These are phyloP conservation scores for Ogataea nitratoaversa DNA, from an alignment of 805 yeast genomes.

Conservation along the genomic window DNA sequence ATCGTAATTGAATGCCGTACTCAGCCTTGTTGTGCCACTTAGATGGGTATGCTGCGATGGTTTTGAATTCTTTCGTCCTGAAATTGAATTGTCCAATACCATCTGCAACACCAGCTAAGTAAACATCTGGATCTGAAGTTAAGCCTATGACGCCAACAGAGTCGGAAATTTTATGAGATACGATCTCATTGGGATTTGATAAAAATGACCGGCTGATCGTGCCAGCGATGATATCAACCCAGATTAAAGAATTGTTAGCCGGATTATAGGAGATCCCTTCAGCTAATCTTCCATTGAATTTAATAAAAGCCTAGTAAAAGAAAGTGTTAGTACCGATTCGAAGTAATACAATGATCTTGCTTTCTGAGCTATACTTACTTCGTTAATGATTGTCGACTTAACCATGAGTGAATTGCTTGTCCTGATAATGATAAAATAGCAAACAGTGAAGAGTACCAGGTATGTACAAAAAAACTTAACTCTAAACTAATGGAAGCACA, in stretches of 20 bases:
- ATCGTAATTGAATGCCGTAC: slow-evolving; percentile 39
- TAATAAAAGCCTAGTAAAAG: slow-evolving; percentile 20
- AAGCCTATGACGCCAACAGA: slow-evolving; percentile 72
- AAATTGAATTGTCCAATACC: slow-evolving; percentile 62
- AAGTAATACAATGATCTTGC: too few species aligned
- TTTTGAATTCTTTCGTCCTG: slow-evolving; percentile 32
- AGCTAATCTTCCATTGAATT: slow-evolving; percentile 42
- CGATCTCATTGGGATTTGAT: slow-evolving; percentile 27
- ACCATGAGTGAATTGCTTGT: slow-evolving; percentile 13
- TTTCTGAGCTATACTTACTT: too few species aligned
- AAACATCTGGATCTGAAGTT: slow-evolving; percentile 48
- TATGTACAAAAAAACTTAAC: too few species aligned
- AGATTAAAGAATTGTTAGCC: slow-evolving; percentile 47
- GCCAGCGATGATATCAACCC: slow-evolving; percentile 44
- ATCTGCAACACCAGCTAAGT: slow-evolving; percentile 57
- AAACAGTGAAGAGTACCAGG: too few species aligned
- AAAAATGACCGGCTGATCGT: slow-evolving; percentile 34
- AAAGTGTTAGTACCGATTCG: background rate
- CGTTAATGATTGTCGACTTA: slow-evolving; percentile 8
- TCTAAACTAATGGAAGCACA: background rate
- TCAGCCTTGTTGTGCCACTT: slow-evolving; percentile 30
- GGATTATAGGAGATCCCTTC: slow-evolving; percentile 68
- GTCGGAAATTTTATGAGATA: slow-evolving; percentile 33
- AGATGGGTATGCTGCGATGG: slow-evolving; percentile 37
- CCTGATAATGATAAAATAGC: too few species aligned